phyloP scores from a whole-genome alignment of 495 filamentous ascomycete genomes.

The Neurospora sp. region DNA sequence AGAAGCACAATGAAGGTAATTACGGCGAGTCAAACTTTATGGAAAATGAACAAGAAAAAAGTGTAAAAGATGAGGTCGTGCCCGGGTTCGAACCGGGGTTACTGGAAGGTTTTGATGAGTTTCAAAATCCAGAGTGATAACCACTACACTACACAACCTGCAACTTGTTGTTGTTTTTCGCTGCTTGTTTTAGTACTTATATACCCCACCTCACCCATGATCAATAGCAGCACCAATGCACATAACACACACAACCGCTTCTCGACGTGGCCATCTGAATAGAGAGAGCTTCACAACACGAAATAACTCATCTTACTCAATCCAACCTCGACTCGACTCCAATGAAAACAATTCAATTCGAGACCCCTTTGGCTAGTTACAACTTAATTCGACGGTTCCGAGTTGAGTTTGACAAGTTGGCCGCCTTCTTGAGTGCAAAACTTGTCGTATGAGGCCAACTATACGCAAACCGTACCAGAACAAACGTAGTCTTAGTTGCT shows the following conservation, averaged over 20 bases:
- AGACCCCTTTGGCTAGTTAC: no score
- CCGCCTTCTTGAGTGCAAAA: no score
- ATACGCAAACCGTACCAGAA: no score
- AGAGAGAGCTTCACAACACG: background rate
- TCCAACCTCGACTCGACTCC: no score
- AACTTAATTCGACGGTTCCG: no score
- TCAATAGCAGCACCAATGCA: background rate
- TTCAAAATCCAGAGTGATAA: slow-evolving; percentile 1
- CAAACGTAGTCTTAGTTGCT: no score
- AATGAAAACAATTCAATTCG: no score
- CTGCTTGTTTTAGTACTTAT: background rate
- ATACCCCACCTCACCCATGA: background rate
- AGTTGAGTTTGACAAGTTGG: no score
- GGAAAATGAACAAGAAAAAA: background rate
- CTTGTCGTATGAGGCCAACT: no score
- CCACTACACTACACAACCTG: background rate
- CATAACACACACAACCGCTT: background rate
- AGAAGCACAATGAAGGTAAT: background rate
- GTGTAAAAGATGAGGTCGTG: background rate
- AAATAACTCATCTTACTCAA: no score
- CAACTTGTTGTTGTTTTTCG: background rate
- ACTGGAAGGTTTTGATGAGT: background rate
- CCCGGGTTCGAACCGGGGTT: background rate
- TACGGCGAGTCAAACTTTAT: background rate
- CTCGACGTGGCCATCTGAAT: background rate